These are phyloP conservation scores for Galerina marginata DNA, from an alignment of 768 basidiomycete species.

Conservation along the genomic window DNA sequence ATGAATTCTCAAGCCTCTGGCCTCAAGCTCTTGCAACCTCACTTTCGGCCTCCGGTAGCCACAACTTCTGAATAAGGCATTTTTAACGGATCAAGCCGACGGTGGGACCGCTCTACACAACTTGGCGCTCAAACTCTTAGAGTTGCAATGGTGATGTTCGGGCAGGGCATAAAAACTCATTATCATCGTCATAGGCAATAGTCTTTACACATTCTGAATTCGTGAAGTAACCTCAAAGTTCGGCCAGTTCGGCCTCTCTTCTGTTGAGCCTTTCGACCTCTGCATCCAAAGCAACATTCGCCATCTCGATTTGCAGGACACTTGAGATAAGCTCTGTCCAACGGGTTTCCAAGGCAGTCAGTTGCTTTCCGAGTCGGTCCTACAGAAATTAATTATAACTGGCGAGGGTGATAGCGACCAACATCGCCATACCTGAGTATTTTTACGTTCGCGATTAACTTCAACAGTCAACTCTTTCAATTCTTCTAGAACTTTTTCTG, in stretches of 20 bases:
- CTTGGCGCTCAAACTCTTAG: background rate
- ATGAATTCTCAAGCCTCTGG: constrained; percentile 30
- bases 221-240: constrained; percentile 30
- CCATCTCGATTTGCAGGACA: constrained; percentile 95
- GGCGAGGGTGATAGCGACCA: background rate
- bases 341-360: constrained; percentile 80
- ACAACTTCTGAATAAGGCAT: constrained; percentile 14
- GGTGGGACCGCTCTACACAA: background rate
- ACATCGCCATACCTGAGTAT: constrained; percentile 65
- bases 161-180: background rate
- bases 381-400: constrained; percentile 33
- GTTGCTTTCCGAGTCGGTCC: constrained; percentile 79
- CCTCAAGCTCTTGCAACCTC: constrained; percentile 22
- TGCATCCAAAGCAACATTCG: constrained; percentile 84
- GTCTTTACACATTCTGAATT: constrained; percentile 16
- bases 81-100: constrained; percentile 12
- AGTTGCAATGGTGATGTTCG: background rate
- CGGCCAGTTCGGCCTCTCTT: constrained; percentile 66
- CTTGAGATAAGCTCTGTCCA: constrained; percentile 94
- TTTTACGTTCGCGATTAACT: constrained; percentile 89
- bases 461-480: constrained; percentile 80
- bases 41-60: constrained; percentile 24
- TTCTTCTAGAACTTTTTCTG: constrained; percentile 77
- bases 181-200: constrained; percentile 11
- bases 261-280: constrained; percentile 70